Evolutionary conservation across 805 yeast species (phyloP).

Genomic region (Wickerhamomyces sydowiorum): DNA sequence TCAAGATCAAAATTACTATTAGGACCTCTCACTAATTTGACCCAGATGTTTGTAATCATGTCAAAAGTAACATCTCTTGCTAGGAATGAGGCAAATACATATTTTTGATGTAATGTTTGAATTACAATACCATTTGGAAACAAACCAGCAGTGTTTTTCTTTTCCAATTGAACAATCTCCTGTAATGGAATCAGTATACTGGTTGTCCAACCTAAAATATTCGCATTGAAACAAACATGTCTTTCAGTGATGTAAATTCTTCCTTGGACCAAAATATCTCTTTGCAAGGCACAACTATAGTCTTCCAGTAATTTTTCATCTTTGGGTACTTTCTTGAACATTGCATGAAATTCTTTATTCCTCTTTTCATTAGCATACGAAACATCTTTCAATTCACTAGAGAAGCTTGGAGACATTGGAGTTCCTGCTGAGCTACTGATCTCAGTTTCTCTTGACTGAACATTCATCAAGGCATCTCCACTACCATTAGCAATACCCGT

Average conservation of each 20-base stretch:
- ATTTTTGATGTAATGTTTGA: constrained; percentile 41
- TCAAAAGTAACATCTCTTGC: constrained; percentile 58
- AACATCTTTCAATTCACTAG: constrained; percentile 11
- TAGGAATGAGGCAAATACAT: constrained; percentile 80
- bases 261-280: constrained; percentile 87
- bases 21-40: constrained; percentile 30
- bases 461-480: background rate
- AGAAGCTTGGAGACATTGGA: background rate
- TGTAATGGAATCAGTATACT: constrained; percentile 67
- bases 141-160: constrained; percentile 77
- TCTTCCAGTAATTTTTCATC: constrained; percentile 77
- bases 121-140: constrained; percentile 78
- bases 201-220: constrained; percentile 87
- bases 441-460: background rate
- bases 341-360: constrained; percentile 69
- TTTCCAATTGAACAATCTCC: constrained; percentile 73
- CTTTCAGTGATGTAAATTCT: constrained; percentile 73
- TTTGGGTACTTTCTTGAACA: constrained; percentile 62
- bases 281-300: constrained; percentile 81
- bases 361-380: constrained; percentile 50
- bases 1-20: constrained; percentile 5
- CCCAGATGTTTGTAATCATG: constrained; percentile 59
- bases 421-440: constrained; percentile 1
- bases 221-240: constrained; percentile 80
- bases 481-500: background rate